Base-by-base conservation (phyloP, 257 asterid species). In the Gentiana straminea region DNA sequence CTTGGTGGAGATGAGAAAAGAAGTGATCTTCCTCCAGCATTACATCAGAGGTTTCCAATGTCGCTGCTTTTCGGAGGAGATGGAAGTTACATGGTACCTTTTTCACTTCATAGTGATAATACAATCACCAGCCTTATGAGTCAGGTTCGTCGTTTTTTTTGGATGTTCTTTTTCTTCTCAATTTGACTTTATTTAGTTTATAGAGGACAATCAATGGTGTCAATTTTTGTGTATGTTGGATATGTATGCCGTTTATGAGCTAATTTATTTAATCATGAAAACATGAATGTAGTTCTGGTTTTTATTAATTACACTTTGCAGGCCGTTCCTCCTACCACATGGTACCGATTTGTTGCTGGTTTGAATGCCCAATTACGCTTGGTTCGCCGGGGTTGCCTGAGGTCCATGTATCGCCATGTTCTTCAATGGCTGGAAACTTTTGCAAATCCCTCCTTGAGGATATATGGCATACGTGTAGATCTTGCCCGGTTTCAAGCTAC, bases 291-390 rank as follows among this genome's bases (percentile, higher is more conserved):
- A 4, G 46, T 10, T 5, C 9, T 41, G 7, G 9, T 41, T 44
- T 39, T 51, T 7, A 13, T 13, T 34, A 38, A 2, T 54, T 35
- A 33, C 5, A 3, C 3, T 60, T 4, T 55, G 70, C 91, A 92
- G 99, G 80, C 87, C 62, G 74, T 85, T 53, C 94, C 95, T 37
- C 97, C 99, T 15, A 86, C 97, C 57, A 80, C 84, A 39, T 92
- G 99, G 97, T 88, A 80, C 67, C 95, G 99, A n/a, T 81, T 92
- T 67, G 95, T 83, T 64, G 91, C 99, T 79, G 99, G 99, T 74
- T 74, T 92, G 80, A 92, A 92, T 74, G 94, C 94, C n/a, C 94
- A 92, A 60, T 76, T 92, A 71, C 97, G 97, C 50, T 68, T 92
- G 81, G 95, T 75, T 54, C 84, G 90, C 50, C 81, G 77, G 63